phyloP scores from a whole-genome alignment of 805 yeast species.

The Cyberlindnera sargentensis region DNA sequence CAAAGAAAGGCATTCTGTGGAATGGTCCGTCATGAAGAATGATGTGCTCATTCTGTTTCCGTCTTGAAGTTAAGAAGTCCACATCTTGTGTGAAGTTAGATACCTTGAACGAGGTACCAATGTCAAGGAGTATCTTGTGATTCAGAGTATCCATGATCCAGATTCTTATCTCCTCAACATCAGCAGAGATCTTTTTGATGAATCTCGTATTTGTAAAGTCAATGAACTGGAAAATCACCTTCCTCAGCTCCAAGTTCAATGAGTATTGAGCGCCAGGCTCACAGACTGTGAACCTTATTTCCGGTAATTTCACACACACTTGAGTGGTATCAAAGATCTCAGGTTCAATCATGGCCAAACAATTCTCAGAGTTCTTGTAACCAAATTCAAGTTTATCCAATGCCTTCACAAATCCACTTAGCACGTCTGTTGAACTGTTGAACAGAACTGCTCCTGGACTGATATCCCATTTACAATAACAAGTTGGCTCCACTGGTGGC shows the following conservation, averaged over 20 bases:
- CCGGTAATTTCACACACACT: constrained; percentile 48
- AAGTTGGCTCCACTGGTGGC: constrained; percentile 85
- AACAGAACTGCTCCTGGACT: constrained; percentile 52
- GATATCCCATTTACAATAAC: constrained; percentile 87
- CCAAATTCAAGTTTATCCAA: constrained; percentile 51
- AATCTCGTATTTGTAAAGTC: constrained; percentile 69
- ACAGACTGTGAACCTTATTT: constrained; percentile 34
- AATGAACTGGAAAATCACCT: constrained; percentile 38
- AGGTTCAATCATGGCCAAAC: constrained; percentile 50
- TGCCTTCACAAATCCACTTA: constrained; percentile 37
- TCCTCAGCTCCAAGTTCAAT: constrained; percentile 19
- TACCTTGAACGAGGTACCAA: constrained; percentile 51
- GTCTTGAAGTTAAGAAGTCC: constrained; percentile 38
- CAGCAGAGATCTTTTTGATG: constrained; percentile 44
- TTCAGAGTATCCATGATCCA: constrained; percentile 22
- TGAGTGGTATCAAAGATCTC: constrained; percentile 63
- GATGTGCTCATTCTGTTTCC: constrained; percentile 58
- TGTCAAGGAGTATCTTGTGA: constrained; percentile 28
- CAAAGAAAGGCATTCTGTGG: constrained; percentile 69
- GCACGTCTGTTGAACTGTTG: constrained; percentile 40
- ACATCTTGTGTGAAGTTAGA: constrained; percentile 54
- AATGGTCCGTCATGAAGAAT: constrained; percentile 73
- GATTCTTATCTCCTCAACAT: constrained; percentile 40
- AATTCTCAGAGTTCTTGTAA: constrained; percentile 69
- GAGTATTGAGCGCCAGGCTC: constrained; percentile 25